A percentile compares a stretch with the other conserved stretches of the same genome.
These are phyloP conservation scores for Paramecium tetraurelia DNA, from an alignment of 73 alveolate genomes.

Conservation along the genomic window DNA sequence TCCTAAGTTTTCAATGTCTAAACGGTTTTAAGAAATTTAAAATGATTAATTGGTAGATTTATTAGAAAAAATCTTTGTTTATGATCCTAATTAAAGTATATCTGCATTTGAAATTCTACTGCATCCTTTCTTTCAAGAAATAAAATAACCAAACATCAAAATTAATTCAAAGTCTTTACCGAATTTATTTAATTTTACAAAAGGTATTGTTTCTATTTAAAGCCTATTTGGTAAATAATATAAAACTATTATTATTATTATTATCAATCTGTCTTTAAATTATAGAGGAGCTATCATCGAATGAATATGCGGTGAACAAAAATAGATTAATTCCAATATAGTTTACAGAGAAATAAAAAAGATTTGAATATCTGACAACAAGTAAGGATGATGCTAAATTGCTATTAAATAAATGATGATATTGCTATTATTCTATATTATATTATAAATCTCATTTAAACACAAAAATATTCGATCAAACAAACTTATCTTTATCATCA, in stretches of 20 bases:
- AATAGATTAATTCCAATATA: slow-evolving; percentile 3
- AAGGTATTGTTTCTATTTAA: background rate
- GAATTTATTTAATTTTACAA: slow-evolving; percentile 34
- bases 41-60: slow-evolving; percentile 6
- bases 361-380: slow-evolving; percentile 22
- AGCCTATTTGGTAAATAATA: too few species aligned
- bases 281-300: background rate
- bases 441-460: background rate
- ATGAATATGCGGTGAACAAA: background rate
- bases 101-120: slow-evolving; percentile 28
- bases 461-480: background rate
- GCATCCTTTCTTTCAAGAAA: slow-evolving; percentile 34
- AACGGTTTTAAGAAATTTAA: slow-evolving; percentile 10
- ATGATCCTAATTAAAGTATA: slow-evolving; percentile 25
- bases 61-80: slow-evolving; percentile 23
- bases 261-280: background rate
- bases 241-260: too few species aligned
- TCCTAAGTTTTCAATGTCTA: slow-evolving; percentile 18
- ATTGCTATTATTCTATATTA: slow-evolving; percentile 54
- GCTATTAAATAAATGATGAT: background rate
- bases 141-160: slow-evolving; percentile 38
- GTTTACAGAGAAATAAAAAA: slow-evolving; percentile 14
- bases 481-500: slow-evolving; percentile 1
- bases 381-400: slow-evolving; percentile 15
- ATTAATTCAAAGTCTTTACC: slow-evolving; percentile 33